A percentile compares a stretch with the other conserved stretches of the same genome.
These are phyloP conservation scores for Elaeis guineensis DNA, from an alignment of 176 grass and related monocot genomes.

Conservation along the genomic window DNA sequence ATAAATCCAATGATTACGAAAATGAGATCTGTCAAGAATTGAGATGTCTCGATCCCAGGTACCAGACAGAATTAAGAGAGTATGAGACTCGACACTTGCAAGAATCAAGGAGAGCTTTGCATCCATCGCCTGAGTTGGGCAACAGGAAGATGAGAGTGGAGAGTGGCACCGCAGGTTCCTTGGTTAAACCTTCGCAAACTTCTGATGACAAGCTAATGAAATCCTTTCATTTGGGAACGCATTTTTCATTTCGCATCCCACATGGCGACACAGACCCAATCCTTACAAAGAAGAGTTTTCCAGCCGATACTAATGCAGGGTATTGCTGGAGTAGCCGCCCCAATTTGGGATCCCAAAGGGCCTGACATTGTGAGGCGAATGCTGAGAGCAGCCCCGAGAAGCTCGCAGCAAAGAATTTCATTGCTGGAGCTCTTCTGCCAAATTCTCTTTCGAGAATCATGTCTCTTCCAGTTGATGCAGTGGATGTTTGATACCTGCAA, in stretches of 20 bases:
- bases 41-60: slow-evolving; percentile 29
- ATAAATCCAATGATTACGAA: slow-evolving; percentile 22
- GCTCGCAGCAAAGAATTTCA: slow-evolving; percentile 41
- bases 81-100: slow-evolving; percentile 33
- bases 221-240: slow-evolving; percentile 73
- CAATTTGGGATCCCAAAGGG: slow-evolving; percentile 32
- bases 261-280: background rate
- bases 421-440: slow-evolving; percentile 21
- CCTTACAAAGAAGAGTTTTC: no score
- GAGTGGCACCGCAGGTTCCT: background rate
- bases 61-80: slow-evolving; percentile 42
- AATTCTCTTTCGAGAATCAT: slow-evolving; percentile 39
- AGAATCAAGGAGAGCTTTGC: slow-evolving; percentile 35
- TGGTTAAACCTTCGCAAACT: no score
- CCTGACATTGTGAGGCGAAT: slow-evolving; percentile 26
- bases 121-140: slow-evolving; percentile 45
- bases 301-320: background rate
- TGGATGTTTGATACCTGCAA: slow-evolving; percentile 22
- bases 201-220: slow-evolving; percentile 10
- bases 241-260: slow-evolving; percentile 54
- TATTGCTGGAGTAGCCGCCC: background rate
- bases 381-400: slow-evolving; percentile 17
- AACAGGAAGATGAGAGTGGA: slow-evolving; percentile 9
- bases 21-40: slow-evolving; percentile 8
- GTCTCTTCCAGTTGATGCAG: slow-evolving; percentile 29